phyloP scores from a whole-genome alignment of 2,329 filamentous ascomycete genomes.

The Ascochyta koolunga region DNA sequence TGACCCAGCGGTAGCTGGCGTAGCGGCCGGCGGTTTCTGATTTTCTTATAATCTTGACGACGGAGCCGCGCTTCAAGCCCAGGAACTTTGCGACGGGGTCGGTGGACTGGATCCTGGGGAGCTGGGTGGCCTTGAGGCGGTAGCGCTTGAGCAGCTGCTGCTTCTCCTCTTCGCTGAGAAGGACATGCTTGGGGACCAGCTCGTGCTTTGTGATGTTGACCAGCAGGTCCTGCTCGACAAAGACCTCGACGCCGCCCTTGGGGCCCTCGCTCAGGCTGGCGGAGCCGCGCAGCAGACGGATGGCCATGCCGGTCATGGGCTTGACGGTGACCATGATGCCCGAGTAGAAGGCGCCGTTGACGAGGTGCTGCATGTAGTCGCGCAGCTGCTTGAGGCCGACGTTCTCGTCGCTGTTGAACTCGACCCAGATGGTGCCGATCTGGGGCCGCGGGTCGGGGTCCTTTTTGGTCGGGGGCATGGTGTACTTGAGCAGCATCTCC shows the following conservation, averaged over 20 bases:
- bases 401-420: conserved; percentile 80
- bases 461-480: conserved; percentile 69
- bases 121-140: conserved; percentile 94
- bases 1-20: conserved; percentile 84
- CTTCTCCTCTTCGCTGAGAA: conserved; percentile 92
- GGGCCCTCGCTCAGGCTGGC: conserved; percentile 53
- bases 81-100: conserved; percentile 94
- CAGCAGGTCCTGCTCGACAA: conserved; percentile 91
- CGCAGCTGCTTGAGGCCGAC: conserved; percentile 94
- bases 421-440: conserved; percentile 89
- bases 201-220: conserved; percentile 99
- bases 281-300: conserved; percentile 42
- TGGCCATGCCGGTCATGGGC: conserved; percentile 79
- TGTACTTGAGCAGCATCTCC: conserved; percentile 84
- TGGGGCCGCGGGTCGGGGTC: conserved; percentile 74
- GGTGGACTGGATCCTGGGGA: conserved; percentile 87
- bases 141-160: conserved; percentile 83
- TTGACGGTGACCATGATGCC: conserved; percentile 89
- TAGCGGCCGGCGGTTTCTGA: conserved; percentile 96
- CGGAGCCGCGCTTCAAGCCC: conserved; percentile 86
- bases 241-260: conserved; percentile 91
- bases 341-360: conserved; percentile 80
- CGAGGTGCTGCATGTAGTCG: conserved; percentile 82
- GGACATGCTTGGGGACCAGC: conserved; percentile 89
- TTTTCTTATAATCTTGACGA: conserved; percentile 97